These are phyloP conservation scores for Carex littledalei DNA, from an alignment of 176 grass and related monocot species.

Conservation along the genomic window DNA sequence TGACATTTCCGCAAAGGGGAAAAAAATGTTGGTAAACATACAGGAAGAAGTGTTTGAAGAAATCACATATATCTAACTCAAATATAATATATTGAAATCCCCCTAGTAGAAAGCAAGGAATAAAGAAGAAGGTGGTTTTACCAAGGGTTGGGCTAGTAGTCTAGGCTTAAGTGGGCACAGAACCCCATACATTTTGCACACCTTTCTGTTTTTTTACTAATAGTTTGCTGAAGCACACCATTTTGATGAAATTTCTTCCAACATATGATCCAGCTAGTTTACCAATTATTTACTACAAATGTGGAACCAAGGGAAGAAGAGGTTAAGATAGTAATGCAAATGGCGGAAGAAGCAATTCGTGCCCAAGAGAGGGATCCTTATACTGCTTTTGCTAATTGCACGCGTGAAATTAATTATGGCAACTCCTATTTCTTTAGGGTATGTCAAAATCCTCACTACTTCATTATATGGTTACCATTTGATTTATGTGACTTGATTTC, in stretches of 20 bases:
- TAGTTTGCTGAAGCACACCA: background rate
- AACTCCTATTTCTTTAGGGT: slow-evolving; percentile 99
- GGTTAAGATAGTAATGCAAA: slow-evolving; percentile 99
- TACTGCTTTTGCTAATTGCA: slow-evolving; percentile 95
- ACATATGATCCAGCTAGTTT: slow-evolving; percentile 61
- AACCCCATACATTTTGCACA: background rate
- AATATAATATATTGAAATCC: background rate
- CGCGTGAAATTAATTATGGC: slow-evolving; percentile 90
- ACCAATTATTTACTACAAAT: slow-evolving; percentile 90
- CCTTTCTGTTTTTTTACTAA: background rate
- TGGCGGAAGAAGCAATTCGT: slow-evolving; percentile 98
- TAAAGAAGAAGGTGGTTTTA: background rate
- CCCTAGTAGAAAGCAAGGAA: background rate
- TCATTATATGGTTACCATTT: background rate
- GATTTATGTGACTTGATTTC: background rate
- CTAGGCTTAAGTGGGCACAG: background rate
- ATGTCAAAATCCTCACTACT: slow-evolving; percentile 17
- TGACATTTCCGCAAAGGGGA: background rate
- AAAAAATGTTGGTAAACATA: background rate
- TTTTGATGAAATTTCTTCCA: slow-evolving; percentile 29
- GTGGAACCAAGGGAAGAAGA: slow-evolving; percentile 96
- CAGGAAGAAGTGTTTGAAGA: background rate
- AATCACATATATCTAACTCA: background rate
- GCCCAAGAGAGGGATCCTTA: slow-evolving; percentile 99
- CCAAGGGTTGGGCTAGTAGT: background rate